Conservation (phyloP, 139 green algal species). For the Micromonas pusilla region DNA sequence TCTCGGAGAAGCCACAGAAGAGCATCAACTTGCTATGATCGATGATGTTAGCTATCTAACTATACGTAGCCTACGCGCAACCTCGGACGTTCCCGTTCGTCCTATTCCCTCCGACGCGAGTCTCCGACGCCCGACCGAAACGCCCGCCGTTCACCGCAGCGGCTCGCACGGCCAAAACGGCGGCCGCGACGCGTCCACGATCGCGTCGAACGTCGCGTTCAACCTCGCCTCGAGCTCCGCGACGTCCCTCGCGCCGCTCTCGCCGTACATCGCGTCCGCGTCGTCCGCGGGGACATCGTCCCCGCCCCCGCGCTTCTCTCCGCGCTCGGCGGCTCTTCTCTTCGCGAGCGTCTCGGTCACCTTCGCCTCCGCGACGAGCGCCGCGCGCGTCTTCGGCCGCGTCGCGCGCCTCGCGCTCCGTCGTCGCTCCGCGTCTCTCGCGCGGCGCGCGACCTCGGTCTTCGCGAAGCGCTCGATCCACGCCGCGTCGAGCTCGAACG, state of each 20-base stretch:
- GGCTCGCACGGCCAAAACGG: not conserved
- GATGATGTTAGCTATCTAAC: too few relatives aligned
- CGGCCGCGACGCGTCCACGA: not conserved
- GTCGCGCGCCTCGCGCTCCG: not conserved
- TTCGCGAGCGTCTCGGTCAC: not conserved
- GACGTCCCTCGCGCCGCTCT: not conserved
- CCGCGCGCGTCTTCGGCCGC: not conserved
- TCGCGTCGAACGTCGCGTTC: conserved; percentile 11
- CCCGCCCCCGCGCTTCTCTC: not conserved
- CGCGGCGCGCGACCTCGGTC: not conserved
- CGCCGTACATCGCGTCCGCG: not conserved
- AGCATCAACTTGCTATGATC: too few relatives aligned
- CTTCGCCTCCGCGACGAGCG: not conserved
- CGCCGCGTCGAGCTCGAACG: not conserved
- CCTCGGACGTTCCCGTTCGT: too few relatives aligned
- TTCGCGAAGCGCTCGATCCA: conserved; percentile 4
- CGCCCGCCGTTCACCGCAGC: too few relatives aligned
- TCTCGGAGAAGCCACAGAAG: too few relatives aligned
- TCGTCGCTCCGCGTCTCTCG: not conserved
- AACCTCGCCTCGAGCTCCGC: not conserved
- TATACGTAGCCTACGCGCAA: too few relatives aligned
- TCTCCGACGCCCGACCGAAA: too few relatives aligned
- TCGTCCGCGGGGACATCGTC: not conserved
- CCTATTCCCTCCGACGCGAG: too few relatives aligned
- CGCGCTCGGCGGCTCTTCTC: not conserved